A percentile compares a stretch with the other conserved stretches of the same genome.
These are phyloP conservation scores for Rugonectria rugulosa DNA, from an alignment of 2,329 filamentous ascomycete species.

Conservation along the genomic window DNA sequence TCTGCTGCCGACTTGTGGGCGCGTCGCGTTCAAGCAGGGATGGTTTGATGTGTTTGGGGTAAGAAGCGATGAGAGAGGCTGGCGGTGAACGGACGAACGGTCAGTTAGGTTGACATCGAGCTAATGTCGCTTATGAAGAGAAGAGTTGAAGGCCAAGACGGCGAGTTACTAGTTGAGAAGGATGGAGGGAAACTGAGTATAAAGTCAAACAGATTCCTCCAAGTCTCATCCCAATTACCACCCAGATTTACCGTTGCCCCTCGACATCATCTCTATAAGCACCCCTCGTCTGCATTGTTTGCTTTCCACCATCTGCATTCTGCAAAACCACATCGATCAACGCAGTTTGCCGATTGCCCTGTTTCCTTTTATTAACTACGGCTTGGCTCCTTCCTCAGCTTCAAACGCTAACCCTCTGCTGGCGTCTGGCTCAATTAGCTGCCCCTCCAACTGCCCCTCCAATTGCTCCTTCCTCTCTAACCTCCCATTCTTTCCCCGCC, in stretches of 20 bases:
- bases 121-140: conserved; percentile 1
- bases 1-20: conserved; percentile 1
- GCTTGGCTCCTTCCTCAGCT: conserved; percentile 8
- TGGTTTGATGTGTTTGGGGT: neutral
- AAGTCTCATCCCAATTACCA: no score
- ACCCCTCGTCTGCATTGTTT: no score
- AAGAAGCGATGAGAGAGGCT: neutral
- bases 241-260: no score
- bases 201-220: no score
- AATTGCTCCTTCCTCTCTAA: neutral
- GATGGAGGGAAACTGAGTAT: no score
- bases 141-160: conserved; percentile 6
- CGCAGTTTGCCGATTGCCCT: no score
- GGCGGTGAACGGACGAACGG: neutral
- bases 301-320: no score
- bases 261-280: no score
- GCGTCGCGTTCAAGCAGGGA: conserved; percentile 2
- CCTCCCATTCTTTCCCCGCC: neutral
- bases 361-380: neutral
- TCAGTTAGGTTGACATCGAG: neutral
- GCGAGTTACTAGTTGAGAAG: conserved; percentile 24
- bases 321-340: no score
- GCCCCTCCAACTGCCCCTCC: conserved; percentile 18
- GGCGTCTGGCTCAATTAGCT: conserved; percentile 12
- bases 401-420: conserved; percentile 1